Conservation (phyloP, 208 protist genomes). For the Plasmodiophora brassicae region DNA sequence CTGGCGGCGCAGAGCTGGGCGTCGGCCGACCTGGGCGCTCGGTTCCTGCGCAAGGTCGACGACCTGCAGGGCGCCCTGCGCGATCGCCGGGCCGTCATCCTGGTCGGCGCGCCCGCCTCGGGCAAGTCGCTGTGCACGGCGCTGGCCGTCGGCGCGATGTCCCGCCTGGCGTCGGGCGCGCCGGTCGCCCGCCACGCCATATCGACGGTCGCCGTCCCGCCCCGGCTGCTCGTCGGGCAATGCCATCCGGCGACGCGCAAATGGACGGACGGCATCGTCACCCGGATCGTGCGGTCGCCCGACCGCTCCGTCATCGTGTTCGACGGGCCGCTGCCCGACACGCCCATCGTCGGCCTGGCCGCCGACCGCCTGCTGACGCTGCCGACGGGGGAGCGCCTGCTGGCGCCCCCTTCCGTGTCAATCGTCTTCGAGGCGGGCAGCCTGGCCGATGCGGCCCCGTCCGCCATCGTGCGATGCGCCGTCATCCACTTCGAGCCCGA, state of each 20-base stretch:
- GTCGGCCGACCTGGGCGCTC: too few species aligned
- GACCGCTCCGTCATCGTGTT: too few species aligned
- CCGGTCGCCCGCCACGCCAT: not conserved
- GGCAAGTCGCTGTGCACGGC: constrained; percentile 76
- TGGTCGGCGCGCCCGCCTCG: constrained; percentile 83
- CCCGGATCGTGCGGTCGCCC: constrained; percentile 39
- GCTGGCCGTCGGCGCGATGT: not conserved
- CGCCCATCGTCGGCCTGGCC: too few species aligned
- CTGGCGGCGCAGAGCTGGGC: too few species aligned
- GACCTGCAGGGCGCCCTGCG: constrained; percentile 85
- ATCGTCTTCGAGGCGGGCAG: constrained; percentile 98
- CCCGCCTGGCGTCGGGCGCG: not conserved
- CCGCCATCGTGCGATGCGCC: constrained; percentile 92
- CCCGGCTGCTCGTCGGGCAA: constrained; percentile 81
- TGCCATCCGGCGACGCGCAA: constrained; percentile 54
- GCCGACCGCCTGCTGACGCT: too few species aligned
- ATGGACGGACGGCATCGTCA: constrained; percentile 59
- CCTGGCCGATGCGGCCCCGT: constrained; percentile 90
- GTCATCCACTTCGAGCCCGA: constrained; percentile 85
- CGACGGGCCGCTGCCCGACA: too few species aligned
- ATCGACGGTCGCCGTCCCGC: constrained; percentile 55
- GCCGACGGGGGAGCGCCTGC: constrained; percentile 93
- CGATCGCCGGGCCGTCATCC: constrained; percentile 84
- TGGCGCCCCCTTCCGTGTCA: constrained; percentile 81
- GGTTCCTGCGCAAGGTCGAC: too few species aligned